These are phyloP conservation scores for Botrytis paeoniae DNA, from an alignment of 2,329 filamentous ascomycete genomes.

Conservation along the genomic window DNA sequence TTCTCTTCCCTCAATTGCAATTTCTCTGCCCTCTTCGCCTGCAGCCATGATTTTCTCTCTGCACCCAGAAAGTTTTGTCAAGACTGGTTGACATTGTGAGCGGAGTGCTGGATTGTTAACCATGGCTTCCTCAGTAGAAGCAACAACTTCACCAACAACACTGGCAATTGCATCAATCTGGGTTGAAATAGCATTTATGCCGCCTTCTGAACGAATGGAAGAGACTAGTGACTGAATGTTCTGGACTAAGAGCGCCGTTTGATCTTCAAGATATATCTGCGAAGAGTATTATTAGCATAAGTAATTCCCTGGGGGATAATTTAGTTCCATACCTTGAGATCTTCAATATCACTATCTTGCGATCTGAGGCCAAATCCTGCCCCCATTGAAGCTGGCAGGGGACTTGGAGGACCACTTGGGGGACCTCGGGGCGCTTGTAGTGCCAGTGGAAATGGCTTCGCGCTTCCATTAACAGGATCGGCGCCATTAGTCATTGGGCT, in stretches of 20 bases:
- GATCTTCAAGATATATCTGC: slow-evolving; percentile 76
- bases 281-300: slow-evolving; percentile 31
- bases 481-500: slow-evolving; percentile 10
- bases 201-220: slow-evolving; percentile 63
- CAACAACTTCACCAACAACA: slow-evolving; percentile 68
- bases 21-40: slow-evolving; percentile 57
- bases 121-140: slow-evolving; percentile 59
- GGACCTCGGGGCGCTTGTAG: slow-evolving; percentile 16
- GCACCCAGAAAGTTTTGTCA: slow-evolving; percentile 59
- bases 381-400: slow-evolving; percentile 35
- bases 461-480: slow-evolving; percentile 34
- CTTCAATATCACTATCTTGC: slow-evolving; percentile 51
- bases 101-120: slow-evolving; percentile 52
- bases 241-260: slow-evolving; percentile 74
- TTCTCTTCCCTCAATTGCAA: slow-evolving; percentile 52
- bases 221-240: slow-evolving; percentile 79
- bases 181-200: slow-evolving; percentile 62
- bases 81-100: slow-evolving; percentile 49
- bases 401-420: slow-evolving; percentile 16
- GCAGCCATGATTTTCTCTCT: slow-evolving; percentile 64
- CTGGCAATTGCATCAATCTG: slow-evolving; percentile 68
- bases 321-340: slow-evolving; percentile 52
- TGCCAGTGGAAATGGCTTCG: slow-evolving; percentile 24
- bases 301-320: background rate
- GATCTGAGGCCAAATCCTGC: slow-evolving; percentile 43